phyloP scores from a whole-genome alignment of 2,329 filamentous ascomycete genomes.

The Sclerotinia sclerotiorum region DNA sequence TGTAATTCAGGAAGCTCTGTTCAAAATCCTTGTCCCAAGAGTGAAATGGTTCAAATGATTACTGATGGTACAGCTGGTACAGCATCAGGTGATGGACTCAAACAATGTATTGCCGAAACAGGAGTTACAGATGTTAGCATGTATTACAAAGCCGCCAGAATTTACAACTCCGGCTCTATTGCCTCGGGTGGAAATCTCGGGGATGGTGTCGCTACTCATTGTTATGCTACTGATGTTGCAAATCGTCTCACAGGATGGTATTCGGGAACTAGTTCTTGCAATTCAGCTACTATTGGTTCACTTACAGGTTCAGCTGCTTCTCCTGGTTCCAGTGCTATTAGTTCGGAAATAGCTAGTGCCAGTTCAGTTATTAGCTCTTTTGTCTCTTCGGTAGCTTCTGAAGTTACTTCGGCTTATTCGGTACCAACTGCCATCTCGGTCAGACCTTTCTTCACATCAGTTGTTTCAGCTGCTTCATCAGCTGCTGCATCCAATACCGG shows the following conservation, averaged over 20 bases:
- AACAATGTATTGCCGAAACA: constrained; percentile 30
- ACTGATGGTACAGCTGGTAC: constrained; percentile 39
- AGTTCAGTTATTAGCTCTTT: not conserved
- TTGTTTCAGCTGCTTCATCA: not conserved
- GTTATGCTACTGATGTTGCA: constrained; percentile 35
- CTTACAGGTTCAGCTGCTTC: constrained; percentile 13
- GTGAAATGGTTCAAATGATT: constrained; percentile 38
- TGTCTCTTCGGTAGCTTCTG: not conserved
- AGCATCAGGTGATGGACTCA: constrained; percentile 34
- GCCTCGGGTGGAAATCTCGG: constrained; percentile 40
- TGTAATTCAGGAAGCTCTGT: constrained; percentile 29
- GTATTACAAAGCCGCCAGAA: constrained; percentile 43
- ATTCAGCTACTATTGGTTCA: constrained; percentile 25
- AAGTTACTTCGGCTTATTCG: too few relatives aligned
- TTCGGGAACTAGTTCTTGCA: constrained; percentile 25
- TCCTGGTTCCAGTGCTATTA: not conserved
- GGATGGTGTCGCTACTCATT: constrained; percentile 30
- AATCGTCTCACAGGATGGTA: constrained; percentile 32
- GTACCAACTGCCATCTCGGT: not conserved
- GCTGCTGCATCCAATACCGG: not conserved
- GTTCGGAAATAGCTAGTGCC: not conserved
- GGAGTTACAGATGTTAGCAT: constrained; percentile 35
- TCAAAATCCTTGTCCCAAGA: constrained; percentile 25
- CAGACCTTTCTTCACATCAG: not conserved
- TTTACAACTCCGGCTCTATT: constrained; percentile 46